phyloP scores from a whole-genome alignment of 345 rosid species.

The Turritis glabra region DNA sequence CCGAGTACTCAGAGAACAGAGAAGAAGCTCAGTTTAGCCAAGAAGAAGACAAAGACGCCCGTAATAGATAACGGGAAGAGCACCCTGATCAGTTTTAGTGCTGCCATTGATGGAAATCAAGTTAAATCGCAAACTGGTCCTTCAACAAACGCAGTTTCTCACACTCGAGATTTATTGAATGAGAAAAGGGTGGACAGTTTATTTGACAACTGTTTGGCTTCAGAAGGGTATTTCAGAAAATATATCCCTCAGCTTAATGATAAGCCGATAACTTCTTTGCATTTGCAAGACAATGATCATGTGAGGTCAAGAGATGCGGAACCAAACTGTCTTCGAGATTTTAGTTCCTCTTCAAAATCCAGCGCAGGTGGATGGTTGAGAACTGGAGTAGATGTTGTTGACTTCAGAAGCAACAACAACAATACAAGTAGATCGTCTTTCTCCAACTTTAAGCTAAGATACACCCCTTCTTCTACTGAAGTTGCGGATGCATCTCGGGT shows the following conservation, averaged over 20 bases:
- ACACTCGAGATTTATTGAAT: constrained; percentile 32
- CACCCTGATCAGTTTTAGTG: constrained; percentile 39
- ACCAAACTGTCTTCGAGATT: constrained; percentile 38
- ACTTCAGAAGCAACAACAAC: constrained; percentile 38
- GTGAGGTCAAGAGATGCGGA: constrained; percentile 42
- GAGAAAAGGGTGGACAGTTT: too few relatives aligned
- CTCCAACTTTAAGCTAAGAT: constrained; percentile 41
- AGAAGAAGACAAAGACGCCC: constrained; percentile 55
- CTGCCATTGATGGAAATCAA: constrained; percentile 37
- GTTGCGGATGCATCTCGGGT: constrained; percentile 38
- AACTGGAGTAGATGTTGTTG: constrained; percentile 42
- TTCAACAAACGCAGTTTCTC: constrained; percentile 34
- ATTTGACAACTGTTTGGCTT: constrained; percentile 43
- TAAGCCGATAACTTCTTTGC: constrained; percentile 25
- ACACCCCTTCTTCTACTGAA: constrained; percentile 36
- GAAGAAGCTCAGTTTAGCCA: constrained; percentile 41
- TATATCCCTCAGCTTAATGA: constrained; percentile 38
- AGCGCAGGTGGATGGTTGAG: constrained; percentile 38
- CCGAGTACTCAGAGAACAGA: constrained; percentile 45
- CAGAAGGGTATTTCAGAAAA: constrained; percentile 42
- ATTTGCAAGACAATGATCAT: constrained; percentile 43
- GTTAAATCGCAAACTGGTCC: constrained; percentile 31
- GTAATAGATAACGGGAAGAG: constrained; percentile 40
- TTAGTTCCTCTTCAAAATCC: constrained; percentile 43
- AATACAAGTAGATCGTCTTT: constrained; percentile 35